phyloP scores from a whole-genome alignment of 2,329 filamentous ascomycete genomes.

The Pezizomycotina sp. region DNA sequence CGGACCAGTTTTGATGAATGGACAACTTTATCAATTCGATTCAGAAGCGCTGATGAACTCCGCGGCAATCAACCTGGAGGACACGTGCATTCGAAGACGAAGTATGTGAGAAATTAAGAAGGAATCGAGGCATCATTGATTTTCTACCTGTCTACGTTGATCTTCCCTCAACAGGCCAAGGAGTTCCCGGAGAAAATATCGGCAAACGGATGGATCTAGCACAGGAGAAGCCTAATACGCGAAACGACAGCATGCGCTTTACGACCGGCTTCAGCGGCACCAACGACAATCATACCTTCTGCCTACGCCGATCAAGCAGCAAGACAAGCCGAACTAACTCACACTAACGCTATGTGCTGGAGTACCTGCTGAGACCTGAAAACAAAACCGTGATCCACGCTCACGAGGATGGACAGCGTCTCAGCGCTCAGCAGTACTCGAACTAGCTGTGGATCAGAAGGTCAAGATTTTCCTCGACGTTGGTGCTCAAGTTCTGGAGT shows the following conservation, averaged over 20 bases:
- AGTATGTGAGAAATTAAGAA: no score
- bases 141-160: constrained; percentile 42
- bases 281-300: constrained; percentile 43
- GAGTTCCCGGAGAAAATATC: constrained; percentile 47
- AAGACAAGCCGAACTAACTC: constrained; percentile 38
- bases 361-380: constrained; percentile 38
- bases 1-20: no score
- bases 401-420: no score
- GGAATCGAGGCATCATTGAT: constrained; percentile 39
- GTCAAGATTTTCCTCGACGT: no score
- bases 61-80: no score
- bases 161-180: constrained; percentile 44
- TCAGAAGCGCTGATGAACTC: no score
- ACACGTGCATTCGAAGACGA: no score
- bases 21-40: no score
- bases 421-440: no score
- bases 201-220: constrained; percentile 48
- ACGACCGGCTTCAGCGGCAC: constrained; percentile 54
- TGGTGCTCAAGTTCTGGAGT: no score
- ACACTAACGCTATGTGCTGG: constrained; percentile 52
- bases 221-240: constrained; percentile 32
- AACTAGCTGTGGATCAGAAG: no score
- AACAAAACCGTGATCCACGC: constrained; percentile 29
- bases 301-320: constrained; percentile 39
- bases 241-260: no score